Evolutionary conservation across 441 rosid genomes (phyloP).

Genomic region (Eruca vesicaria): DNA sequence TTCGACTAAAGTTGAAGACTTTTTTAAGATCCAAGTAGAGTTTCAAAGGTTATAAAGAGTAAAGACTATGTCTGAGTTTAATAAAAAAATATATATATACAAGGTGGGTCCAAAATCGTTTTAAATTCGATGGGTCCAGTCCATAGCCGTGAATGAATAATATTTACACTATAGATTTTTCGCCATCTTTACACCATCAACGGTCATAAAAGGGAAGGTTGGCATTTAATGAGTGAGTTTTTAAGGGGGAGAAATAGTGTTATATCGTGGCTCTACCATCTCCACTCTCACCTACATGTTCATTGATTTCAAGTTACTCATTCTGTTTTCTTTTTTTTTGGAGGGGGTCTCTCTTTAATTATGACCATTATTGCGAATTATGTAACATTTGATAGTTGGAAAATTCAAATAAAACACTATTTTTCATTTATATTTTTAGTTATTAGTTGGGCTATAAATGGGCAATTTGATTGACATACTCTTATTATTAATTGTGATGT

Average conservation of each 20-base stretch:
- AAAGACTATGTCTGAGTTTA: conserved; percentile 19
- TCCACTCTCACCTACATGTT: conserved; percentile 28
- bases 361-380: conserved; percentile 26
- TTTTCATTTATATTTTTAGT: neutral
- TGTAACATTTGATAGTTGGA: conserved; percentile 9
- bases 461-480: neutral
- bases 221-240: conserved; percentile 31
- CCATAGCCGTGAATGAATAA: neutral
- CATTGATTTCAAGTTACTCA: conserved; percentile 35
- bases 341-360: conserved; percentile 17
- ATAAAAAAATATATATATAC: neutral
- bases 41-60: conserved; percentile 21
- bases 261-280: conserved; percentile 29
- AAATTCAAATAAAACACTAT: neutral
- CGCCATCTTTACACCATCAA: conserved; percentile 18
- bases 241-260: neutral
- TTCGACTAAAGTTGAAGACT: conserved; percentile 7
- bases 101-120: conserved; percentile 15
- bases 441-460: conserved; percentile 6
- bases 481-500: neutral
- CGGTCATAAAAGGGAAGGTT: conserved; percentile 40
- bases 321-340: conserved; percentile 8
- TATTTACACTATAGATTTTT: neutral
- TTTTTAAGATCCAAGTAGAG: conserved; percentile 19
- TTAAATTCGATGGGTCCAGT: conserved; percentile 30